Conservation (phyloP, 176 grass and related monocot species). For the Oryza meridionalis region DNA sequence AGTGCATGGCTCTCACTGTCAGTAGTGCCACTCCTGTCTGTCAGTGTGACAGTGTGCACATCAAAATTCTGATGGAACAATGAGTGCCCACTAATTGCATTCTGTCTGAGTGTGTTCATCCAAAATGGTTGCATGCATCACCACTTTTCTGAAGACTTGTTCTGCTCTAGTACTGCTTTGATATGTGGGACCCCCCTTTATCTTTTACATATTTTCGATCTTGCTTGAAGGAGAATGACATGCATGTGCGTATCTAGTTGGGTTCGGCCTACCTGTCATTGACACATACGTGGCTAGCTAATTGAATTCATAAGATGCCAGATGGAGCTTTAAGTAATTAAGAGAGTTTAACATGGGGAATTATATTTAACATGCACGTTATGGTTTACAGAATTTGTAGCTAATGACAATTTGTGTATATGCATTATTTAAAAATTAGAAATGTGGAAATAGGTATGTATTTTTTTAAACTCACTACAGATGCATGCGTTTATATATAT, state of each 20-base stretch:
- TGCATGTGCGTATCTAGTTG: background rate
- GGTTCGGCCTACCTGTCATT: background rate
- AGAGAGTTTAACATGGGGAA: no score
- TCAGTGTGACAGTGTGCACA: background rate
- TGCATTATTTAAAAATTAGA: background rate
- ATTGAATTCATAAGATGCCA: no score
- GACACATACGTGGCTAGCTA: no score
- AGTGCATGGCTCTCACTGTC: slow-evolving; percentile 9
- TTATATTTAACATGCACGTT: background rate
- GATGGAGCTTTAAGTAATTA: no score
- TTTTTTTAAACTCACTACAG: no score
- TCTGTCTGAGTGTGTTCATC: background rate
- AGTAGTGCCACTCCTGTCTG: background rate
- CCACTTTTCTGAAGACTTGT: background rate
- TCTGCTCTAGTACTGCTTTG: background rate
- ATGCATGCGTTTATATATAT: no score
- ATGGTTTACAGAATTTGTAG: background rate
- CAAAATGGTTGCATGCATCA: background rate
- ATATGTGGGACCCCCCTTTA: background rate
- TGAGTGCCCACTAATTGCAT: background rate
- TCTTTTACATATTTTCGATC: background rate
- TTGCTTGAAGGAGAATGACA: background rate
- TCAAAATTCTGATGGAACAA: background rate
- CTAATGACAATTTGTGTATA: background rate
- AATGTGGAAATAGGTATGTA: background rate